A percentile compares a stretch with the other conserved stretches of the same genome.
These are phyloP conservation scores for Amylostereum chailletii DNA, from an alignment of 1,284 basidiomycete species.

Conservation along the genomic window DNA sequence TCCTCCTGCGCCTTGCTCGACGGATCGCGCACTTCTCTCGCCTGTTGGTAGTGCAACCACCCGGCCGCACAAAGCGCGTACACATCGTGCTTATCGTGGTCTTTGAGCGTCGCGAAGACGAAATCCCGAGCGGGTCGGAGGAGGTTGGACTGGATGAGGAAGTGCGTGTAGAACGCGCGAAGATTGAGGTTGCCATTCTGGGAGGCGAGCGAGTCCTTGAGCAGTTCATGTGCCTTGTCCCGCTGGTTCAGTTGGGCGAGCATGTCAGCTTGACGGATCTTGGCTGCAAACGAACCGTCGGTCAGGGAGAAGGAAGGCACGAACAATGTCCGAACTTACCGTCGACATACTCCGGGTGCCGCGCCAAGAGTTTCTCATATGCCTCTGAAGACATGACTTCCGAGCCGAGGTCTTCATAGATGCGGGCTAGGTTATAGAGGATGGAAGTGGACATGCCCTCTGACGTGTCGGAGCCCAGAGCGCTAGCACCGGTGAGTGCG, in stretches of 20 bases:
- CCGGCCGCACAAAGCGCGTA: constrained; percentile 87
- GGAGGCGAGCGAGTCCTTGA: constrained; percentile 79
- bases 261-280: constrained; percentile 82
- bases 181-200: constrained; percentile 69
- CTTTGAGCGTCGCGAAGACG: constrained; percentile 76
- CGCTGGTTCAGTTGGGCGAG: constrained; percentile 56
- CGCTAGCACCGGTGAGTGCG: constrained; percentile 51
- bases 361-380: constrained; percentile 74
- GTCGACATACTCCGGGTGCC: constrained; percentile 91
- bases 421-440: constrained; percentile 82
- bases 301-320: not conserved
- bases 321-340: constrained; percentile 41
- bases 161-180: constrained; percentile 81
- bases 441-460: constrained; percentile 75
- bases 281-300: constrained; percentile 44
- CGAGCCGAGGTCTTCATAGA: constrained; percentile 79
- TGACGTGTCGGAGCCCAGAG: constrained; percentile 38
- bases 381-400: constrained; percentile 68
- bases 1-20: constrained; percentile 58
- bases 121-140: constrained; percentile 77
- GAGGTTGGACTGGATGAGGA: constrained; percentile 71
- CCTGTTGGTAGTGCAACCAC: constrained; percentile 77
- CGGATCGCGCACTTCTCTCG: constrained; percentile 66
- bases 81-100: constrained; percentile 78
- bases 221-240: constrained; percentile 75